phyloP scores from a whole-genome alignment of 306 rosid genomes.

The Benincasa hispida region DNA sequence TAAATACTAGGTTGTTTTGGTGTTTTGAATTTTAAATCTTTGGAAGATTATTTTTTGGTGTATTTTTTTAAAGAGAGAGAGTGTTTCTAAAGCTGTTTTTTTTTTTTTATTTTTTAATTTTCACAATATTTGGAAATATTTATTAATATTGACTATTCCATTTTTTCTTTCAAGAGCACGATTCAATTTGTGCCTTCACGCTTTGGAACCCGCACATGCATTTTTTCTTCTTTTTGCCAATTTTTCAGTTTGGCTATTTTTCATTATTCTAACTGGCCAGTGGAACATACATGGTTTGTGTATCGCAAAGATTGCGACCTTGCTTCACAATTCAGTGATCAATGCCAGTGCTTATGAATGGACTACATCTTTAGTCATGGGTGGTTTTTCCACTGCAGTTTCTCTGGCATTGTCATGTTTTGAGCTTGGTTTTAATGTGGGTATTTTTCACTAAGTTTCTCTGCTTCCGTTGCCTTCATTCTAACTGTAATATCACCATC shows the following conservation, averaged over 20 bases:
- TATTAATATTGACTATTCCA: neutral
- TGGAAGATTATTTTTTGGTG: neutral
- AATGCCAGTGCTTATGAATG: constrained; percentile 75
- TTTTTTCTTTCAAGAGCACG: neutral
- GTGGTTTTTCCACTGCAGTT: constrained; percentile 70
- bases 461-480: constrained; percentile 43
- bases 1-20: no score
- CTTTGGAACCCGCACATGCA: neutral
- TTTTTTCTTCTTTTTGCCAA: constrained; percentile 5
- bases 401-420: constrained; percentile 65
- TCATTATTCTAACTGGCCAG: constrained; percentile 32
- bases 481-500: constrained; percentile 53
- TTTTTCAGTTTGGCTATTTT: constrained; percentile 14
- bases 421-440: constrained; percentile 66
- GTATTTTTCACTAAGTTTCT: constrained; percentile 48
- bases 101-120: neutral
- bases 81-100: neutral
- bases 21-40: no score
- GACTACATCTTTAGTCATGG: constrained; percentile 67
- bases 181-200: neutral
- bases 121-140: neutral
- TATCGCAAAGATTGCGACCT: constrained; percentile 56
- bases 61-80: neutral
- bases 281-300: constrained; percentile 80
- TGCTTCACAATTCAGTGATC: constrained; percentile 77